Evolutionary conservation across 805 yeast genomes (phyloP).

Genomic region (Lipomyces chichibuensis): DNA sequence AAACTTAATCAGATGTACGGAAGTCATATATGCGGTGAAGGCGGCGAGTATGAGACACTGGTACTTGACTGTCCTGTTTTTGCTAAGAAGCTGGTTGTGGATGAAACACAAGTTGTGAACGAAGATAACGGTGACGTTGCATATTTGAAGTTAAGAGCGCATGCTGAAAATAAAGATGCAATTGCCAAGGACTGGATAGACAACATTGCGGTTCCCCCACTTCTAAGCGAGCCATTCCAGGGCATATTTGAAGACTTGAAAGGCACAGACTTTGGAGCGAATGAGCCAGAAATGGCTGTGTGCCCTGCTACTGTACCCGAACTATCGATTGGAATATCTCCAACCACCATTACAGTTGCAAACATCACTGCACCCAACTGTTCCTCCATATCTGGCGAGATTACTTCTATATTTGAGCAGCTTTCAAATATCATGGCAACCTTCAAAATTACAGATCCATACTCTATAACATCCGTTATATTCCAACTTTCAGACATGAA

Average conservation of each 20-base stretch:
- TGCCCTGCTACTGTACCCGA: not conserved
- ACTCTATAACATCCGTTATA: conserved; percentile 62
- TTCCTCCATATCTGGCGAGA: conserved; percentile 4
- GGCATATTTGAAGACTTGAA: not conserved
- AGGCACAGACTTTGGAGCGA: not conserved
- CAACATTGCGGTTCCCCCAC: conserved; percentile 35
- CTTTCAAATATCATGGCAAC: conserved; percentile 9
- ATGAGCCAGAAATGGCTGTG: not conserved
- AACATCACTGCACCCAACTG: conserved; percentile 9
- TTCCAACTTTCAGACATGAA: conserved; percentile 67
- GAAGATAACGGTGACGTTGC: conserved; percentile 61
- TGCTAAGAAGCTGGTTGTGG: conserved; percentile 50
- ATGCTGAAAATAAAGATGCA: conserved; percentile 45
- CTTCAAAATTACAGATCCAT: conserved; percentile 11
- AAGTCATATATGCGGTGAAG: conserved; percentile 96
- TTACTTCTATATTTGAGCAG: conserved; percentile 10
- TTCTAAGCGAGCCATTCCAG: conserved; percentile 45
- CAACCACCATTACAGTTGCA: not conserved
- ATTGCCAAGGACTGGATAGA: not conserved
- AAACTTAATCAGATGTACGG: conserved; percentile 66
- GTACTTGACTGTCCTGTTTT: conserved; percentile 92
- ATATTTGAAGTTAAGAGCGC: conserved; percentile 61
- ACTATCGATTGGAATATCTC: conserved; percentile 12
- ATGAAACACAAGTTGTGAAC: conserved; percentile 43
- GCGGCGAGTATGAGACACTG: conserved; percentile 95